Percentiles rank a stretch among this genome's conserved stretches.
These are phyloP conservation scores for Cercospora brassicicola DNA, from an alignment of 2,329 filamentous ascomycete genomes.

Conservation along the genomic window DNA sequence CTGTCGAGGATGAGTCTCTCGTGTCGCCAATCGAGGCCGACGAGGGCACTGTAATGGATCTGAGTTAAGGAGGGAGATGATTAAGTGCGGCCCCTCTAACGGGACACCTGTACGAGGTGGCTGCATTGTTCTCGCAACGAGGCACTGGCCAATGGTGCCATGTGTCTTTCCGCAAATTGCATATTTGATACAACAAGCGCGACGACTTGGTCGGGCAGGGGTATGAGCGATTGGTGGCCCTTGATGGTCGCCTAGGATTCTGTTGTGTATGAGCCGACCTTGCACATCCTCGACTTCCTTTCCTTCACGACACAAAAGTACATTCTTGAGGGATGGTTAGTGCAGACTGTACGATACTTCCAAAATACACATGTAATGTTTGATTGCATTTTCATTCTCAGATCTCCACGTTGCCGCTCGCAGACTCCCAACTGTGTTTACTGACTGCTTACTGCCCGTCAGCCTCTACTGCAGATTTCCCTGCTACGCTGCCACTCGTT, in stretches of 20 bases:
- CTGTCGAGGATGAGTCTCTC: background rate
- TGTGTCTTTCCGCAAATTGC: background rate
- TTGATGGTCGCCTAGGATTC: background rate
- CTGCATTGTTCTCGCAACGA: background rate
- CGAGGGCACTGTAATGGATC: background rate
- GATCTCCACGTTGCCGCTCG: background rate
- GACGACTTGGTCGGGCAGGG: background rate
- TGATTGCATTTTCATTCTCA: background rate
- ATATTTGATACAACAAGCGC: background rate
- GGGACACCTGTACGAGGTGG: background rate
- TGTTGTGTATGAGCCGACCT: background rate
- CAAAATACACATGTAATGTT: background rate
- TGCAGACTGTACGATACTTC: background rate
- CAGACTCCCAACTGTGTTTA: background rate
- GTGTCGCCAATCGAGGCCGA: background rate
- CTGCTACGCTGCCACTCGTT: background rate
- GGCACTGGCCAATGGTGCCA: background rate
- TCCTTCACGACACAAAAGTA: background rate
- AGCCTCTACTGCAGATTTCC: background rate
- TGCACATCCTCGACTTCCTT: background rate
- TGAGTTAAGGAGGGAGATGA: background rate
- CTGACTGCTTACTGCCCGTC: background rate
- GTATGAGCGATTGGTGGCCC: background rate
- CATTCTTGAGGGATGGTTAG: background rate
- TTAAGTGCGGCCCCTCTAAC: background rate